Evolutionary conservation across 768 basidiomycete genomes (phyloP), one percentile per base, ranked within the genome.

Genomic region (Boletus sp.): DNA sequence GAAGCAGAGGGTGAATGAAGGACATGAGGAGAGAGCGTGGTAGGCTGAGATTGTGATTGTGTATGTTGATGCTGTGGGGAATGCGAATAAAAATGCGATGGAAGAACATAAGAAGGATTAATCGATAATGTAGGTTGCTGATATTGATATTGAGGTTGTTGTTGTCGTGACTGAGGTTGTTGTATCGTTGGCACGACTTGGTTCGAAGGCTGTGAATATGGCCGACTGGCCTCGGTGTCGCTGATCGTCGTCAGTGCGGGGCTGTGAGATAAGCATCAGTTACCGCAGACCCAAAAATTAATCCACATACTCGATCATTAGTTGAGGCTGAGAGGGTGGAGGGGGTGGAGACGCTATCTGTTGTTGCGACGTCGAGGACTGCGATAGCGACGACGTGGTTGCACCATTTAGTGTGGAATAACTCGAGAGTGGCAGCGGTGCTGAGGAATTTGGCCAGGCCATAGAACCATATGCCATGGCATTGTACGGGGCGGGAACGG

Each of bases 331-430:
- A 41, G 66, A 18, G 17, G 61, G 49, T 8, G 53, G 49, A 35
- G 58, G 52, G 29, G 70, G 67, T 44, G 72, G 56, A 30, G 75
- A 73, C 3, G 65, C 49, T 42, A 67, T 55, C 36, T 73, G 68
- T 30, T 73, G 71, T n/a, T 67, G 67, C 11, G 75, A 67, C 7
- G 69, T 50, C 41, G 75, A 60, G 18, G 62, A 20, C 48, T 68
- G 70, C 14, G 67, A 56, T 11, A 77, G 66, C 35, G 78, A 70
- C 15, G 79, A 72, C 1, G 76, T 81, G 11, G 86, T 88, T n/a
- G 89, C 87, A 15, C 87, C 88, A 68, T 90, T 89, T 47, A 90
- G 72, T 46, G 84, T 83, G n/a, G 90, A 91, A 58, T 90, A 91
- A 57, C 74, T 84, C 14, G 89, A 90, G 30, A 91, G 69, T 0